Evolutionary conservation across 2,329 filamentous ascomycete species (phyloP), one percentile per base, ranked within the genome.

Genomic region (Phialophora tarda): DNA sequence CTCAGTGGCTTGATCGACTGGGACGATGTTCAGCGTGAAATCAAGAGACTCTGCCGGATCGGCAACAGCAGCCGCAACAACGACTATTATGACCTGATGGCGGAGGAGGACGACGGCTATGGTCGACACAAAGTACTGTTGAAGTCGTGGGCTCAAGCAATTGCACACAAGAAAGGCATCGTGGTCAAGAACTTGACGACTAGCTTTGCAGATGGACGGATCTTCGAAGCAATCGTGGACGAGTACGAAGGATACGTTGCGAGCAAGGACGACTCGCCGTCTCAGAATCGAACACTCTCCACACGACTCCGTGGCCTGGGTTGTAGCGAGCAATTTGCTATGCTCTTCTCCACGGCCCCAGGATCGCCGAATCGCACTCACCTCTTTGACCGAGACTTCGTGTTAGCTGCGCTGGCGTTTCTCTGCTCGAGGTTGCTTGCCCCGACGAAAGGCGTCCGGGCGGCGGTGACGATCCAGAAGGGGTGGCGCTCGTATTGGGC

Each of bases 351-450:
- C 30, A 30, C 50, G 7, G 14, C 38, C 6, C 17, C 38, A 8
- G 38, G 17, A 44, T 44, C 32, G 10, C 48, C 61, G 7, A 26
- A 59, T 14, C 38, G 24, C 10, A 69, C 73, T n/a, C 77, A 79
- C 28, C 81, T 88, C 26, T 84, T 86, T 12, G 82, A 83, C 63
- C 78, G 78, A 28, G 81, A 84, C 70, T 87, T 86, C 68, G 86
- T 84, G 0, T 74, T 87, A 28, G 82, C 84, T 2, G 82, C 84
- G 2, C 81, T 89, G 7, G 81, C 85, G 3, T 88, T 88, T 73
- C 81, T 89, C 5, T 86, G 85, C 50, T 86, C 84, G 3, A 81
- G 86, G 48, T 77, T 89, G 0, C 77, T 89, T 3, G 81, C 83
- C 0, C 79, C 85, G 5, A 81, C 82, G 1, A 79, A 79, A 63